phyloP scores from a whole-genome alignment of 805 yeast genomes.

The Starmerella kuoi region DNA sequence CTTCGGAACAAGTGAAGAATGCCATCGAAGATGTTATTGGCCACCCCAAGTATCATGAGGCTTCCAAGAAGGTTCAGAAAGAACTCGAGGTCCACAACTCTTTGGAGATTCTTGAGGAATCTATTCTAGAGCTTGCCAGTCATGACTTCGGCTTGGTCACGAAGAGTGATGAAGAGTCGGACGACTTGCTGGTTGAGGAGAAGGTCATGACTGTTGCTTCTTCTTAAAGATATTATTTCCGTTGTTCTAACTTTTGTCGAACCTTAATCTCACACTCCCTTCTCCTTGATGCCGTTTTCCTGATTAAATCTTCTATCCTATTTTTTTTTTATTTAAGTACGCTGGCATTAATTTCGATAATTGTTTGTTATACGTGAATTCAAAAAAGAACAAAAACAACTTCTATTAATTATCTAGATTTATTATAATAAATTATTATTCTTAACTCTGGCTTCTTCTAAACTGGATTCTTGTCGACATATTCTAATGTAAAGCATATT shows the following conservation, averaged over 20 bases:
- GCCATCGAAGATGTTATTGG: not conserved
- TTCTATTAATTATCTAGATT: no score
- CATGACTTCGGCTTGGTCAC: conserved; percentile 1
- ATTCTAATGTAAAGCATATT: no score
- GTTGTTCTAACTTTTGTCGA: not conserved
- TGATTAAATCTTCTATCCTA: no score
- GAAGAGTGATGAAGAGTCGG: conserved; percentile 1
- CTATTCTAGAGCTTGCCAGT: not conserved
- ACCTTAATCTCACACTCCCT: no score
- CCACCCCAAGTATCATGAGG: not conserved
- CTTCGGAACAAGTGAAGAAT: not conserved
- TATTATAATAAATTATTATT: no score
- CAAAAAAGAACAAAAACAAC: no score
- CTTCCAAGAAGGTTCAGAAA: not conserved
- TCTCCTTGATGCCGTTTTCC: no score
- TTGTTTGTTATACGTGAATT: no score
- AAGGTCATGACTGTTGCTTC: not conserved
- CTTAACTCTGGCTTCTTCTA: no score
- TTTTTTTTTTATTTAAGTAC: no score
- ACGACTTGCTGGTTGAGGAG: not conserved
- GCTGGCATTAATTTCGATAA: no score
- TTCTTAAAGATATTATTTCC: not conserved
- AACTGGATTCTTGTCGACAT: no score
- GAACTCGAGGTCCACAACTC: conserved; percentile 1
- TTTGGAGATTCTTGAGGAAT: not conserved